Conservation (phyloP, 192 early-diverging fungal genomes). For the Entomortierella chlamydospora region DNA sequence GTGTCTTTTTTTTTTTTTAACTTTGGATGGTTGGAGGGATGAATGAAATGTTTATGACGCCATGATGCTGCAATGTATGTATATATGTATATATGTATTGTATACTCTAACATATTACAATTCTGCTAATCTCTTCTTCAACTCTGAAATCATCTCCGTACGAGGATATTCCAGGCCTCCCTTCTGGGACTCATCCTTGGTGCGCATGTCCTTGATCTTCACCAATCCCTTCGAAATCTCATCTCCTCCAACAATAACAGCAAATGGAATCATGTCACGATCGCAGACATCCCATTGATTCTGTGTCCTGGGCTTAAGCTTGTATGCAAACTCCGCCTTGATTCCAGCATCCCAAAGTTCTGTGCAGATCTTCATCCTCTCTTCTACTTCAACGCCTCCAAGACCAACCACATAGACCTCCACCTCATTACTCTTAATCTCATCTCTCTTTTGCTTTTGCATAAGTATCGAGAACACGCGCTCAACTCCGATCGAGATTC, state of each 20-base stretch:
- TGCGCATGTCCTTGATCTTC: slow-evolving; percentile 87
- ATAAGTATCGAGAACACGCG: slow-evolving; percentile 91
- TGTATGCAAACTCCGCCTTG: slow-evolving; percentile 92
- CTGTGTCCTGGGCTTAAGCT: slow-evolving; percentile 87
- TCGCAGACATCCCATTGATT: slow-evolving; percentile 86
- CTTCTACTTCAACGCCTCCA: slow-evolving; percentile 85
- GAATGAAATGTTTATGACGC: too few relatives aligned
- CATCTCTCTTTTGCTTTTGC: slow-evolving; percentile 65
- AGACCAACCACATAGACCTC: slow-evolving; percentile 90
- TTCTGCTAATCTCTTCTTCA: slow-evolving; percentile 64
- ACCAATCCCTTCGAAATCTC: slow-evolving; percentile 86
- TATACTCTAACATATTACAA: neutral
- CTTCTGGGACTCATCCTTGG: slow-evolving; percentile 67
- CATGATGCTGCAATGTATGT: too few relatives aligned
- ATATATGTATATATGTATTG: slow-evolving; percentile 2
- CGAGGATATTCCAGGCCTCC: slow-evolving; percentile 68
- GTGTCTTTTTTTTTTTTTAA: neutral
- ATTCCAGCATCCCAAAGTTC: slow-evolving; percentile 95
- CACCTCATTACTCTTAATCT: slow-evolving; percentile 81
- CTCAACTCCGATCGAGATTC: slow-evolving; percentile 95
- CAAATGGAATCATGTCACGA: slow-evolving; percentile 88
- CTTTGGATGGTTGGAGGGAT: neutral
- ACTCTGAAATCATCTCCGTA: slow-evolving; percentile 70
- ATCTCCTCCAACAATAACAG: slow-evolving; percentile 87
- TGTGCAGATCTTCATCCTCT: slow-evolving; percentile 86